phyloP scores from a whole-genome alignment of 768 basidiomycete species.

The Amanita jacksonii region DNA sequence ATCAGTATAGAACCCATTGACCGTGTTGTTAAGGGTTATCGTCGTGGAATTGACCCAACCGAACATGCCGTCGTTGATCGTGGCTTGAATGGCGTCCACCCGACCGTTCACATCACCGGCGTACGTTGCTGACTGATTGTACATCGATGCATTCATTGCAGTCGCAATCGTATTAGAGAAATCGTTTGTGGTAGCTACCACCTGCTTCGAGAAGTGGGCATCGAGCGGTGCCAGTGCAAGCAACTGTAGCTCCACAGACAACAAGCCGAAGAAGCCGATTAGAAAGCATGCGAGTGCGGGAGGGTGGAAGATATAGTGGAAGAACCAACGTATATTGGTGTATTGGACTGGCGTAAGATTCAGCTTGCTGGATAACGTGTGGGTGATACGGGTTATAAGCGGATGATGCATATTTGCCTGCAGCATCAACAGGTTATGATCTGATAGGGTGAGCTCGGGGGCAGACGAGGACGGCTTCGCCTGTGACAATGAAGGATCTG shows the following conservation, averaged over 20 bases:
- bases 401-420: conserved; percentile 64
- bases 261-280: conserved; percentile 84
- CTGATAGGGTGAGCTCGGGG: conserved; percentile 51
- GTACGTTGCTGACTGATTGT: conserved; percentile 68
- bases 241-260: conserved; percentile 84
- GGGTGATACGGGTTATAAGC: conserved; percentile 56
- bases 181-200: conserved; percentile 49
- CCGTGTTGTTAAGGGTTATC: conserved; percentile 74
- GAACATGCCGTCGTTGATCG: conserved; percentile 81
- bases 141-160: conserved; percentile 77
- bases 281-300: conserved; percentile 86
- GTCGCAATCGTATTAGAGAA: conserved; percentile 65
- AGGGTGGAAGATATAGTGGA: conserved; percentile 85
- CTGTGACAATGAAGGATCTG: conserved; percentile 58
- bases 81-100: conserved; percentile 58
- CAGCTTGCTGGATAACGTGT: conserved; percentile 39
- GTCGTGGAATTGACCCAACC: conserved; percentile 95
- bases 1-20: conserved; percentile 81
- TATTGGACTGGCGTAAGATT: conserved; percentile 53
- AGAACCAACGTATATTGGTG: conserved; percentile 76
- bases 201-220: conserved; percentile 52
- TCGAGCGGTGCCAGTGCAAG: conserved; percentile 68
- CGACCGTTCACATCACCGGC: conserved; percentile 69
- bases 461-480: conserved; percentile 20
- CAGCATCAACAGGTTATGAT: conserved; percentile 76